Evolutionary conservation across 805 yeast genomes (phyloP).

Genomic region (Vanderwaltozyma yarrowii): DNA sequence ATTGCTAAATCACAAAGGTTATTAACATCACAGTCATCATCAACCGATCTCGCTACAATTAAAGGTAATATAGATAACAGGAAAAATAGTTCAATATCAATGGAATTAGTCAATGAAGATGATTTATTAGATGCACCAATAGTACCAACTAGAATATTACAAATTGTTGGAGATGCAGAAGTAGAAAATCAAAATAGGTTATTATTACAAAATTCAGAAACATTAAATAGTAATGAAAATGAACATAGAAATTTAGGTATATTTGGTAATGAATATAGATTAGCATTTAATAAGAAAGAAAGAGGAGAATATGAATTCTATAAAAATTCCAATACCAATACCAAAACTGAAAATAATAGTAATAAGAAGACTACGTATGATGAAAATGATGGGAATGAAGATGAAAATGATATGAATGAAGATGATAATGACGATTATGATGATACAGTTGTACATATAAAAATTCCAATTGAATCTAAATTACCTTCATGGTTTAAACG

Average conservation of each 20-base stretch:
- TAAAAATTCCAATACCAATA: conserved; percentile 17
- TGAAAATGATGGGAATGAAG: not conserved
- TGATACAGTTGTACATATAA: conserved; percentile 18
- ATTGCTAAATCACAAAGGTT: not conserved
- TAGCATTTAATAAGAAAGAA: conserved; percentile 25
- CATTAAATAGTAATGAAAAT: conserved; percentile 2
- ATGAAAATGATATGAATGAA: not conserved
- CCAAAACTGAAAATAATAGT: not conserved
- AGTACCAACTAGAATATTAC: conserved; percentile 21
- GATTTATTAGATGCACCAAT: conserved; percentile 20
- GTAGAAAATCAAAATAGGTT: conserved; percentile 6
- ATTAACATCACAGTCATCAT: not conserved
- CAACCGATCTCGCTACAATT: no score
- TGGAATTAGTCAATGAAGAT: conserved; percentile 17
- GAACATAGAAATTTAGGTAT: conserved; percentile 18
- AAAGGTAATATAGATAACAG: not conserved
- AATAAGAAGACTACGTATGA: not conserved
- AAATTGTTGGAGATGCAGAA: conserved; percentile 19
- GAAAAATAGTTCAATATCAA: not conserved
- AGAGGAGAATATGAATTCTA: conserved; percentile 31
- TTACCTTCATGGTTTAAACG: conserved; percentile 70
- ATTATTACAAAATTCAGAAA: conserved; percentile 1
- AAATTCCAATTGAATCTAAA: conserved; percentile 49
- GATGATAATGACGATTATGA: not conserved
- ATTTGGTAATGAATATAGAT: conserved; percentile 25